A percentile compares a stretch with the other conserved stretches of the same genome.
Conservation (phyloP, 2,329 filamentous ascomycete genomes). For the Xylariaceae sp. region DNA sequence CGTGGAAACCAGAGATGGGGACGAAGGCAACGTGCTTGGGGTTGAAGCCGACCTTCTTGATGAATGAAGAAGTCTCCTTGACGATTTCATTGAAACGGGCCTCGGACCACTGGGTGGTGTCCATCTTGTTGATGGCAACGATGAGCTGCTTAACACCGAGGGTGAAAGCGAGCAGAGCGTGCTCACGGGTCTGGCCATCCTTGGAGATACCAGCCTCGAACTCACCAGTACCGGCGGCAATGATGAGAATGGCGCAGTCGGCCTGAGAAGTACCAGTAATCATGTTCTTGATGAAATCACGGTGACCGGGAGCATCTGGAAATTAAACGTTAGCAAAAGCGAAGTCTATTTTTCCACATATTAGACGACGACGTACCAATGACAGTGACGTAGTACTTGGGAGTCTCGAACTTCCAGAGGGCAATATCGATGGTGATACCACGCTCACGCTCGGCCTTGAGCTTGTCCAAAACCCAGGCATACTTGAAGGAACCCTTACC, state of each 20-base stretch:
- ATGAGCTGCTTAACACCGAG: slow-evolving; percentile 99
- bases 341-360: no score
- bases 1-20: slow-evolving; percentile 99
- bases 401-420: slow-evolving; percentile 99
- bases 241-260: slow-evolving; percentile 99
- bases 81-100: slow-evolving; percentile 96
- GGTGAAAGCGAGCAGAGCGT: slow-evolving; percentile 99
- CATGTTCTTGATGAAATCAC: slow-evolving; percentile 99
- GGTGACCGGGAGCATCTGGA: slow-evolving; percentile 91
- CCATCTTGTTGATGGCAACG: slow-evolving; percentile 99
- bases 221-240: slow-evolving; percentile 99
- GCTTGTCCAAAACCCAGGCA: slow-evolving; percentile 99
- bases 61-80: slow-evolving; percentile 99
- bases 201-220: slow-evolving; percentile 99
- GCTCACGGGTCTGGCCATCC: slow-evolving; percentile 99
- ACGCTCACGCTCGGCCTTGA: slow-evolving; percentile 99
- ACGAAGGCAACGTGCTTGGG: slow-evolving; percentile 98
- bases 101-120: slow-evolving; percentile 98
- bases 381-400: slow-evolving; percentile 96
- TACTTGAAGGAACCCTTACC: slow-evolving; percentile 99
- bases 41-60: slow-evolving; percentile 99
- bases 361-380: slow-evolving; percentile 60
- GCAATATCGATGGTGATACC: slow-evolving; percentile 99
- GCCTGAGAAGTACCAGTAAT: slow-evolving; percentile 99
- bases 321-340: slow-evolving; percentile 5